Conservation (phyloP, 441 rosid genomes). For the Metrosideros polymorpha region DNA sequence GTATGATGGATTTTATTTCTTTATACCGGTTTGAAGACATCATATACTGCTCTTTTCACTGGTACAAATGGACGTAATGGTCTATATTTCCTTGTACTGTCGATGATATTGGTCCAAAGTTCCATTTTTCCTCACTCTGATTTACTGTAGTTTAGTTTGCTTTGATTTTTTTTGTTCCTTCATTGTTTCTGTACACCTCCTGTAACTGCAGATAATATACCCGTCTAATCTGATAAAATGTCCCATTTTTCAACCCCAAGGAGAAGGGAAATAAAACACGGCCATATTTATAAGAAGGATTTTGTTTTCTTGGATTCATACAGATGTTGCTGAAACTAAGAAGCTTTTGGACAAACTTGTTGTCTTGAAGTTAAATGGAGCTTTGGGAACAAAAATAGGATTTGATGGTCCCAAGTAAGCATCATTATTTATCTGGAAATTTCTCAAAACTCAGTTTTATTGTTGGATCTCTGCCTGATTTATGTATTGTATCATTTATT, state of each 20-base stretch:
- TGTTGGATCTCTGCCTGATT: background rate
- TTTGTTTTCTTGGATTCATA: background rate
- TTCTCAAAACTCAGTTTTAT: background rate
- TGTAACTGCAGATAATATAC: background rate
- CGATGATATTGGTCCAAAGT: background rate
- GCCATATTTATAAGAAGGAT: background rate
- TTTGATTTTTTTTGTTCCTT: background rate
- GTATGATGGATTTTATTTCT: background rate
- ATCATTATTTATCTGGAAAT: background rate
- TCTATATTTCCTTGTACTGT: background rate
- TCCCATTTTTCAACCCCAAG: background rate
- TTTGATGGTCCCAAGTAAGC: slow-evolving; percentile 48
- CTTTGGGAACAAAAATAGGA: slow-evolving; percentile 35
- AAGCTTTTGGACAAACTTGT: slow-evolving; percentile 42
- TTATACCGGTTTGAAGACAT: background rate
- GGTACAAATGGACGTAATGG: background rate
- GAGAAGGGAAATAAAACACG: background rate
- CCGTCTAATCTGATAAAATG: background rate
- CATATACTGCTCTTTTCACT: background rate
- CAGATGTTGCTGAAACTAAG: slow-evolving; percentile 35
- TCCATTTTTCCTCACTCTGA: background rate
- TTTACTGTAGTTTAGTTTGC: background rate
- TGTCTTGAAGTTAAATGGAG: slow-evolving; percentile 36
- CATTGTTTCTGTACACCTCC: background rate
- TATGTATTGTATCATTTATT: background rate